These are phyloP conservation scores for Flaveria sonorensis DNA, from an alignment of 129 eudicot species.

Conservation along the genomic window DNA sequence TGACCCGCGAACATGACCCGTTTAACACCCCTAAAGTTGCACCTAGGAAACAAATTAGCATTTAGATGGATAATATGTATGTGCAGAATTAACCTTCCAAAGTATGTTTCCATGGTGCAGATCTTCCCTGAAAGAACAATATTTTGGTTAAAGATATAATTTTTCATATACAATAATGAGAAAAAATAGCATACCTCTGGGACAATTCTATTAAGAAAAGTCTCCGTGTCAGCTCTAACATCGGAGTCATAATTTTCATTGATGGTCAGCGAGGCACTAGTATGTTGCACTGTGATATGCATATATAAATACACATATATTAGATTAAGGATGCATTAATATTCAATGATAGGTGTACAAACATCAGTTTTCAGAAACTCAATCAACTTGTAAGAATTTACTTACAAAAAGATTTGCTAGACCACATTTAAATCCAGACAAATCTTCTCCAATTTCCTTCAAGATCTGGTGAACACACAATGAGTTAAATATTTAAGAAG, in stretches of 20 bases:
- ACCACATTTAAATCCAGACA: constrained; percentile 84
- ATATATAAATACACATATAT: not conserved
- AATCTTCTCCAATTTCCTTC: constrained; percentile 86
- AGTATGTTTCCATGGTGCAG: constrained; percentile 98
- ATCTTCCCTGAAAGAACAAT: constrained; percentile 62
- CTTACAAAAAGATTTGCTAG: constrained; percentile 93
- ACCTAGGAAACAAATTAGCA: not conserved
- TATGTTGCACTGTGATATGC: constrained; percentile 78
- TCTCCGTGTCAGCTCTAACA: constrained; percentile 91
- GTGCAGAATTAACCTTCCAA: constrained; percentile 60
- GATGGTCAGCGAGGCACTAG: constrained; percentile 94
- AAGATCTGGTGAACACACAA: constrained; percentile 52
- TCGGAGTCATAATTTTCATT: constrained; percentile 94
- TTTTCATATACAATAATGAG: not conserved
- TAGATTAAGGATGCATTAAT: not conserved
- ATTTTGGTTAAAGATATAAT: constrained; percentile 8
- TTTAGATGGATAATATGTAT: constrained; percentile 12
- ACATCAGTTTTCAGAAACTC: not conserved
- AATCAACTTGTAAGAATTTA: not conserved
- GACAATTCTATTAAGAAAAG: constrained; percentile 81
- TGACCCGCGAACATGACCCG: no score
- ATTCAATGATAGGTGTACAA: not conserved
- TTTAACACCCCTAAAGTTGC: not conserved
- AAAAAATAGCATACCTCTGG: constrained; percentile 69
- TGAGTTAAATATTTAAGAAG: not conserved